These are phyloP conservation scores for Keithomyces neogunnii DNA, from an alignment of 2,329 filamentous ascomycete species.

Conservation along the genomic window DNA sequence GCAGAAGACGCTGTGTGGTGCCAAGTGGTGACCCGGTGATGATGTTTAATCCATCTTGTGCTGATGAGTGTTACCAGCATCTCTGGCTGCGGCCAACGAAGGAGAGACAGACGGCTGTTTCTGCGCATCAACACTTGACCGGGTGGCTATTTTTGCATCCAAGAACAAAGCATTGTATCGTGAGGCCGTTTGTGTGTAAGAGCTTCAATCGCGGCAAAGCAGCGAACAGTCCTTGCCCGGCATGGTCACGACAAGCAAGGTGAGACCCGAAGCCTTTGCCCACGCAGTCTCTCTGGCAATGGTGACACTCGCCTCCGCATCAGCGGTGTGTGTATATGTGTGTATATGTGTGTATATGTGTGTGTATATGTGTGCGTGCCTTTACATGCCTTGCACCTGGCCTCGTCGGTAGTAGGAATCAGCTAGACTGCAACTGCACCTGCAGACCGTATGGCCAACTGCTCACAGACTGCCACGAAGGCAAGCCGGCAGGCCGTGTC, in stretches of 20 bases:
- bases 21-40: not conserved
- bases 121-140: too few relatives aligned
- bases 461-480: slow-evolving; percentile 28
- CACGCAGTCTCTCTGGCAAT: not conserved
- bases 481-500: slow-evolving; percentile 18
- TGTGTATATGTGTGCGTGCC: not conserved
- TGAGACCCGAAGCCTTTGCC: too few relatives aligned
- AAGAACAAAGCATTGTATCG: too few relatives aligned
- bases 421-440: not conserved
- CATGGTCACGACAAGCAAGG: too few relatives aligned
- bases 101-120: too few relatives aligned
- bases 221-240: too few relatives aligned
- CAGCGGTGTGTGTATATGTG: not conserved
- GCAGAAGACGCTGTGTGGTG: not conserved
- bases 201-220: too few relatives aligned
- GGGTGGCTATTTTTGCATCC: too few relatives aligned
- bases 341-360: not conserved
- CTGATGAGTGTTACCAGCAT: not conserved
- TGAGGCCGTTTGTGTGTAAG: too few relatives aligned
- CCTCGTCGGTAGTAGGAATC: not conserved
- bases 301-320: not conserved
- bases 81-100: too few relatives aligned
- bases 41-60: not conserved
- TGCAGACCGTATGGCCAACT: slow-evolving; percentile 1
- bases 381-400: not conserved